These are phyloP conservation scores for Zizania palustris DNA, from an alignment of 202 grass and related monocot genomes.

Conservation along the genomic window DNA sequence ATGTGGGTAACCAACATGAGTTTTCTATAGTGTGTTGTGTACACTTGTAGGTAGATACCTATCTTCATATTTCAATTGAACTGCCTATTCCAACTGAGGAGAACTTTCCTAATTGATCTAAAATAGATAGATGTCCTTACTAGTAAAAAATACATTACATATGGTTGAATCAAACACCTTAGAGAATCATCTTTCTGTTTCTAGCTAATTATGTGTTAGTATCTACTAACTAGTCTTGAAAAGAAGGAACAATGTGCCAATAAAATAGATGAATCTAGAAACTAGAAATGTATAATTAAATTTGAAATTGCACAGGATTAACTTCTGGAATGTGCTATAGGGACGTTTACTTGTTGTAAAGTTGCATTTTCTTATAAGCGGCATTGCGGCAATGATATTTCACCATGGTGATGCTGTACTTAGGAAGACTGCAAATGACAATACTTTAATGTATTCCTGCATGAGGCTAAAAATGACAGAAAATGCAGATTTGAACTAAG, in stretches of 20 bases:
- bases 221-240: constrained; percentile 9
- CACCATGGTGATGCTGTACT: background rate
- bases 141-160: background rate
- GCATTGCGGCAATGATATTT: background rate
- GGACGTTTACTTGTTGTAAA: background rate
- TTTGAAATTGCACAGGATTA: background rate
- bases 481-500: background rate
- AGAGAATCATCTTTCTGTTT: constrained; percentile 7
- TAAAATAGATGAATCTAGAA: constrained; percentile 10
- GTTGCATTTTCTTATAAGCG: background rate
- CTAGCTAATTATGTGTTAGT: constrained; percentile 5
- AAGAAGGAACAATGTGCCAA: constrained; percentile 14
- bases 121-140: constrained; percentile 8
- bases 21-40: background rate
- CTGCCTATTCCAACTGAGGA: background rate
- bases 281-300: background rate
- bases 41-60: constrained; percentile 20
- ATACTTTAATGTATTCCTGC: background rate
- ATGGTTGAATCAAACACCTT: constrained; percentile 13
- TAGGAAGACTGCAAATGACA: constrained; percentile 1
- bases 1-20: constrained; percentile 10
- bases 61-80: background rate
- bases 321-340: background rate
- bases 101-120: background rate
- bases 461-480: constrained; percentile 15